Conservation (phyloP, 2,329 filamentous ascomycete species). For the Endocalyx cinctus region DNA sequence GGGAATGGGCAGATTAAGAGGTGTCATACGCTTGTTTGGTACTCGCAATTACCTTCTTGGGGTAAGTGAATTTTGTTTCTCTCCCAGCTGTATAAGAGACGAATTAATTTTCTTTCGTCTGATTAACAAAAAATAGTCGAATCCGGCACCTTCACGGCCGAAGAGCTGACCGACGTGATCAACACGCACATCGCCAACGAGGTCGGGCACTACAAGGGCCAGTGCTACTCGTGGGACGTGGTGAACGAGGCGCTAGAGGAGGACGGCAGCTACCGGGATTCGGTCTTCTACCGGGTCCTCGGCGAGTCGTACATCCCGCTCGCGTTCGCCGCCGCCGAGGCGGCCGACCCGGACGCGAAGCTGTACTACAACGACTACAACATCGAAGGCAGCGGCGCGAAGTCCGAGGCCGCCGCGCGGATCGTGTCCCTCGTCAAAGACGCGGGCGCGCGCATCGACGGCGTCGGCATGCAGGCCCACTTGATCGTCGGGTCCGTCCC, state of each 20-base stretch:
- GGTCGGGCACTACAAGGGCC: conserved; percentile 52
- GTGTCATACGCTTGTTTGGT: conserved; percentile 50
- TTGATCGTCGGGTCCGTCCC: conserved; percentile 52
- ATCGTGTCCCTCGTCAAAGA: conserved; percentile 42
- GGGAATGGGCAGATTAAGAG: conserved; percentile 48
- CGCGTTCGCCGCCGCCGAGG: conserved; percentile 52
- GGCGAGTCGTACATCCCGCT: conserved; percentile 53
- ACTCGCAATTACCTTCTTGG: conserved; percentile 13
- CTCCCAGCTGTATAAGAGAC: not conserved
- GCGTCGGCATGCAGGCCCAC: conserved; percentile 59
- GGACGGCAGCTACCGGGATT: conserved; percentile 47
- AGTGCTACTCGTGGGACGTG: conserved; percentile 62
- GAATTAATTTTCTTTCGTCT: too few species aligned
- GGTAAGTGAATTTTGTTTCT: conserved; percentile 5
- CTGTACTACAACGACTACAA: conserved; percentile 57
- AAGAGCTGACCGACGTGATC: conserved; percentile 51
- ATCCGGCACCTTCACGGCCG: conserved; percentile 49
- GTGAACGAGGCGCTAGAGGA: conserved; percentile 61
- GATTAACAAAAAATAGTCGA: conserved; percentile 19
- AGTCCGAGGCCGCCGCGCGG: conserved; percentile 38
- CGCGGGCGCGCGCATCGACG: conserved; percentile 54
- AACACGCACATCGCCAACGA: conserved; percentile 58
- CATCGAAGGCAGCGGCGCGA: conserved; percentile 48
- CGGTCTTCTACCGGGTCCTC: conserved; percentile 51
- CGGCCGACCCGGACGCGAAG: conserved; percentile 51